phyloP scores from a whole-genome alignment of 495 filamentous ascomycete genomes.

The Penicillium paxilli region DNA sequence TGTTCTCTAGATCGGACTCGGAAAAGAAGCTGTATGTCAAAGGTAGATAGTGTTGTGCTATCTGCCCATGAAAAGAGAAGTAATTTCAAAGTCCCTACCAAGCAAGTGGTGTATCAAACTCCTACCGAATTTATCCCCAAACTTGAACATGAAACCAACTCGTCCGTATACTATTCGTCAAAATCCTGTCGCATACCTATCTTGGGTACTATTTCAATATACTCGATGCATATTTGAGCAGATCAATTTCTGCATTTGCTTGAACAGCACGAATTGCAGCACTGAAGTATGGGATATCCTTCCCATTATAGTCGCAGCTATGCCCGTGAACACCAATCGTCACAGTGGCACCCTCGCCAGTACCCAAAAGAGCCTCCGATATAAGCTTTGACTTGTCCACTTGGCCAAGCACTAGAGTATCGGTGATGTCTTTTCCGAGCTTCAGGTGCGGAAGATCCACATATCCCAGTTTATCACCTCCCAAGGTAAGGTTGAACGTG shows the following conservation, averaged over 20 bases:
- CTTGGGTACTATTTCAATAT: constrained; percentile 15
- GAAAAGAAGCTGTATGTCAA: too few relatives aligned
- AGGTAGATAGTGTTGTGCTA: too few relatives aligned
- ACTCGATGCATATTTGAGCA: constrained; percentile 26
- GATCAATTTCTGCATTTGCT: constrained; percentile 19
- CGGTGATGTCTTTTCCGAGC: constrained; percentile 12
- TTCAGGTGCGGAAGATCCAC: constrained; percentile 29
- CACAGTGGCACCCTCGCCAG: constrained; percentile 18
- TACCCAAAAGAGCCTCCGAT: constrained; percentile 15
- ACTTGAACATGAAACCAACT: too few relatives aligned
- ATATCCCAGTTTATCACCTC: constrained; percentile 21
- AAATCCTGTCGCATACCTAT: too few relatives aligned
- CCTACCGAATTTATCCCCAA: too few relatives aligned
- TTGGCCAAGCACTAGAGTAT: constrained; percentile 17
- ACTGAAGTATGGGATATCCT: constrained; percentile 31
- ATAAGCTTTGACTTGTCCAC: constrained; percentile 23
- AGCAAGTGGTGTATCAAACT: too few relatives aligned
- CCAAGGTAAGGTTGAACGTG: constrained; percentile 30
- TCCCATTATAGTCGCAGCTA: constrained; percentile 28
- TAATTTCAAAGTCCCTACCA: too few relatives aligned
- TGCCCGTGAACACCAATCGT: constrained; percentile 27
- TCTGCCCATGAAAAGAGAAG: too few relatives aligned
- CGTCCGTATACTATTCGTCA: too few relatives aligned
- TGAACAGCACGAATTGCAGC: constrained; percentile 28
- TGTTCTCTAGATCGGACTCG: too few relatives aligned